A percentile compares a stretch with the other conserved stretches of the same genome.
Conservation (phyloP, 495 filamentous ascomycete genomes). For the Penicillium longicatenatum region DNA sequence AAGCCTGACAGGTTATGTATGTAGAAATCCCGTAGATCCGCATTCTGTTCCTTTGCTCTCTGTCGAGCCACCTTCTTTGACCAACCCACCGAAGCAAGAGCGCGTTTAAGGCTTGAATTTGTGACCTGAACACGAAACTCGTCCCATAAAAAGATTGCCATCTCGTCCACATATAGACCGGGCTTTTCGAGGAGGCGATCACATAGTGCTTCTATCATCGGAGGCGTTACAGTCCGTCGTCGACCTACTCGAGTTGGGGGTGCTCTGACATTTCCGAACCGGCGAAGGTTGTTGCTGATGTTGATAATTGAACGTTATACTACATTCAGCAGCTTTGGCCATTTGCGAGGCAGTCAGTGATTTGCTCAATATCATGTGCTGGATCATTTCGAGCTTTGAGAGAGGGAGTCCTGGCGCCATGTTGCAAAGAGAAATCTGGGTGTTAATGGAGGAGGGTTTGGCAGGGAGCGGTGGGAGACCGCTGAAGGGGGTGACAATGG, state of each 20-base stretch:
- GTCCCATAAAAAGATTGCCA: too few relatives aligned
- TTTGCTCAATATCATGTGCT: conserved; percentile 14
- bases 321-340: conserved; percentile 23
- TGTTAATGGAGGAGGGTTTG: neutral
- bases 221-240: conserved; percentile 14
- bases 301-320: conserved; percentile 20
- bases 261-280: conserved; percentile 28
- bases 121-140: too few relatives aligned
- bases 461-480: too few relatives aligned
- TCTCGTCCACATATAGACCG: too few relatives aligned
- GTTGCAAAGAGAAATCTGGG: neutral
- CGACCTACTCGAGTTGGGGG: conserved; percentile 20
- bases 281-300: conserved; percentile 27
- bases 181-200: conserved; percentile 20
- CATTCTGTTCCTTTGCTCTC: conserved; percentile 25
- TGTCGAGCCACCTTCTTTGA: conserved; percentile 16
- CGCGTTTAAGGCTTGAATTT: too few relatives aligned
- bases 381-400: conserved; percentile 3
- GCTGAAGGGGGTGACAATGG: too few relatives aligned
- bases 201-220: conserved; percentile 23
- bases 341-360: conserved; percentile 11
- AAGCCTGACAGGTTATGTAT: conserved; percentile 25
- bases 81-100: too few relatives aligned
- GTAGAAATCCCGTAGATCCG: conserved; percentile 38
- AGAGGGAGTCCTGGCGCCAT: conserved; percentile 2